phyloP scores from a whole-genome alignment of 2,329 filamentous ascomycete species.

The Capronia americana region DNA sequence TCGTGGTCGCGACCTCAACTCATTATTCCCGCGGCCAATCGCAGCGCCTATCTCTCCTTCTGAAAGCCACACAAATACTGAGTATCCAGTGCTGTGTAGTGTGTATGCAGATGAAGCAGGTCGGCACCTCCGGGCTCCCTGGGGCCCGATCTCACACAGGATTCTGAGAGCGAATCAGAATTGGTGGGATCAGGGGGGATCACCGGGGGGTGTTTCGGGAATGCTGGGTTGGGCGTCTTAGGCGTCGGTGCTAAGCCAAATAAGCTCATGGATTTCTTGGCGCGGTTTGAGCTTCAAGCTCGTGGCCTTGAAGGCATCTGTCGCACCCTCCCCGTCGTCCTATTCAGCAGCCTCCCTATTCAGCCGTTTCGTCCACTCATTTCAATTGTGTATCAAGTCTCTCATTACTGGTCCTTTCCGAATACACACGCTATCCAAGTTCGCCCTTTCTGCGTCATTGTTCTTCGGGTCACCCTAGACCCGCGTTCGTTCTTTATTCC shows the following conservation, averaged over 20 bases:
- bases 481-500: slow-evolving; percentile 24
- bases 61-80: neutral
- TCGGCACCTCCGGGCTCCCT: neutral
- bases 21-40: neutral
- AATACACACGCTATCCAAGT: slow-evolving; percentile 18
- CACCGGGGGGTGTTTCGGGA: slow-evolving; percentile 23
- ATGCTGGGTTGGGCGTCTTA: neutral
- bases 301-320: slow-evolving; percentile 11
- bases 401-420: slow-evolving; percentile 18
- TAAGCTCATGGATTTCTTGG: neutral
- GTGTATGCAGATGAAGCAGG: too few species aligned
- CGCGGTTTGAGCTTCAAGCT: slow-evolving; percentile 24
- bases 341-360: slow-evolving; percentile 22
- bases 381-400: slow-evolving; percentile 32
- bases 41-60: neutral
- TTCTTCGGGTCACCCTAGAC: slow-evolving; percentile 23
- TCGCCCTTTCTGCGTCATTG: slow-evolving; percentile 28
- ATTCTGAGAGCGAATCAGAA: slow-evolving; percentile 10
- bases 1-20: slow-evolving; percentile 7
- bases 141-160: neutral
- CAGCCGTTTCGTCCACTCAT: slow-evolving; percentile 22
- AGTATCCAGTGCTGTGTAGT: too few species aligned
- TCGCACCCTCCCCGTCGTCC: slow-evolving; percentile 19
- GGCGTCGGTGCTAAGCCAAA: neutral
- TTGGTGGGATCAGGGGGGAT: neutral